Evolutionary conservation across 305 asterid genomes (phyloP), one percentile per base, ranked within the genome.

Genomic region (Fraxinus angustifolia): DNA sequence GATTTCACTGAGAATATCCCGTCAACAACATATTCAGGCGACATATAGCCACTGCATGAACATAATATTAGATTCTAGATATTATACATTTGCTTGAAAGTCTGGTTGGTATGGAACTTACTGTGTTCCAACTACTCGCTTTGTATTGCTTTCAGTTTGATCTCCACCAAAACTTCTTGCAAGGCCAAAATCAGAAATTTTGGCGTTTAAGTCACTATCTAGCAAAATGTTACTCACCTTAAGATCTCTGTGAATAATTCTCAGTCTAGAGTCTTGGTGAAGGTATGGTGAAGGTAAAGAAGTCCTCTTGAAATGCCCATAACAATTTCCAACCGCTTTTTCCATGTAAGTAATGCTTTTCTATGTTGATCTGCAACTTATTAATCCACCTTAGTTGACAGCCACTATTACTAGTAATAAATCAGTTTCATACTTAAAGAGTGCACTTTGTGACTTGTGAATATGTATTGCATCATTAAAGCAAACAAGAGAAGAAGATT

Each of bases 21-120:
- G 36, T 81, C 82, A n/a, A 80, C 53, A 38, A 79, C 85, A 72
- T 87, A 85, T 78, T 87, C 88, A 8, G 87, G 90, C 1, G 88
- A 83, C 87, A 87, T 85, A 10, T 85, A 85, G 11, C 87, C 88
- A 6, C 87, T 85, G 83, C 0, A 4, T 14, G 14, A 72, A 78
- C 85, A 50, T 77, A 60, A 21, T 5, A 77, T 81, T 77, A 71
- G 53, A 81, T 82, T 30, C 84, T 72, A 1, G 60, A 4, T 68
- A 77, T 23, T 26, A 28, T 82, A 8, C 23, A 67, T 23, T 17
- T 73, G 1, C 73, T 81, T 14, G 78, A 33, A 58, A 48, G 26
- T 6, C 23, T 6, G 11, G 1, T 56, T 19, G 19, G 1, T 19
- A 21, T 21, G 16, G 16, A 60, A 60, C 70, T 60, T 21, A 60